Percentiles rank a stretch among this genome's conserved stretches.
phyloP scores from a whole-genome alignment of 2,329 filamentous ascomycete genomes.

The Aspergillus fumigatus region DNA sequence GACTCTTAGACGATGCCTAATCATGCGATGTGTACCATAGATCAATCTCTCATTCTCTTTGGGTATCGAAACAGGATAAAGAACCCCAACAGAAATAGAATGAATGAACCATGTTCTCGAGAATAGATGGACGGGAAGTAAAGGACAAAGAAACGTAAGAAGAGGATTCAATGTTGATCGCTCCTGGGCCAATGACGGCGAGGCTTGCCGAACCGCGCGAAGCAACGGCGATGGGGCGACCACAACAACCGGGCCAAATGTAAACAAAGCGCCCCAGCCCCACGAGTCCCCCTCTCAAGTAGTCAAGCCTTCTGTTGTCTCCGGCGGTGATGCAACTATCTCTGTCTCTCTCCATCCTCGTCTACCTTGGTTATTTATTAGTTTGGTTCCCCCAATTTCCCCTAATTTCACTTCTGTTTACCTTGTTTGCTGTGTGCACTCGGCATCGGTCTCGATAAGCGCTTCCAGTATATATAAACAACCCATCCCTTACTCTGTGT shows the following conservation, averaged over 20 bases:
- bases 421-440: neutral
- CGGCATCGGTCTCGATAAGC: neutral
- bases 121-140: neutral
- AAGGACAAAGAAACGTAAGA: neutral
- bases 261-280: conserved; percentile 20
- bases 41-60: neutral
- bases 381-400: conserved; percentile 10
- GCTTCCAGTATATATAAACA: neutral
- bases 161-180: neutral
- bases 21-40: neutral
- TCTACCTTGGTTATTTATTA: neutral
- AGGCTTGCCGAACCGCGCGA: neutral
- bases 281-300: neutral
- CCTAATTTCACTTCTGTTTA: neutral
- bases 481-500: conserved; percentile 6
- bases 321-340: conserved; percentile 1
- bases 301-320: conserved; percentile 5
- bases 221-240: neutral
- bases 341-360: conserved; percentile 7
- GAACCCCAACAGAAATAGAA: neutral
- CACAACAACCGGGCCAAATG: conserved; percentile 7
- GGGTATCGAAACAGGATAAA: neutral
- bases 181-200: neutral
- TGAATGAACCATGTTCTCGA: neutral
- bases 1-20: conserved; percentile 8